These are phyloP conservation scores for Aspergillus viridinutans DNA, from an alignment of 2,329 filamentous ascomycete species.

Conservation along the genomic window DNA sequence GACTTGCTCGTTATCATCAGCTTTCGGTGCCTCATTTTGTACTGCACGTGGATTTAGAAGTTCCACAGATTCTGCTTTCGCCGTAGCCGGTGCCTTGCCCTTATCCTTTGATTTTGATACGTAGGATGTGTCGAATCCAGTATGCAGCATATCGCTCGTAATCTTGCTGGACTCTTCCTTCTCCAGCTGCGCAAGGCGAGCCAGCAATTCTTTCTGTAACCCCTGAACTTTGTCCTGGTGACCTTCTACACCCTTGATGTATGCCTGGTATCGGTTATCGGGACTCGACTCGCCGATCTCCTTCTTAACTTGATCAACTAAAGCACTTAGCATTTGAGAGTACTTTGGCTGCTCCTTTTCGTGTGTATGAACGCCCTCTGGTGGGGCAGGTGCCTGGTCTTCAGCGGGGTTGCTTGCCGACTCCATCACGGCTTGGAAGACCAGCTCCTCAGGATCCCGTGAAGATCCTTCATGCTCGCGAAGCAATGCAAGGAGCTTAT, in stretches of 20 bases:
- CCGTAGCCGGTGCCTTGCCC: constrained; percentile 42
- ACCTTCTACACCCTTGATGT: constrained; percentile 70
- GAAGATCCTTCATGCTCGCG: constrained; percentile 67
- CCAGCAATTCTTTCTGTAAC: constrained; percentile 69
- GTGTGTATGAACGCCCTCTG: constrained; percentile 72
- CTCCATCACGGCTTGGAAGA: constrained; percentile 87
- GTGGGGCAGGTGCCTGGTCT: constrained; percentile 71
- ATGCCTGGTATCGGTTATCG: constrained; percentile 66
- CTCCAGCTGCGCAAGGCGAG: constrained; percentile 75
- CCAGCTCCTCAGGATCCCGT: constrained; percentile 68
- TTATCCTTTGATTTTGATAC: constrained; percentile 59
- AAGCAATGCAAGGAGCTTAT: constrained; percentile 68
- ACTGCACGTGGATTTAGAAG: constrained; percentile 65
- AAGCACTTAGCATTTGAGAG: constrained; percentile 96
- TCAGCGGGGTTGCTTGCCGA: constrained; percentile 65
- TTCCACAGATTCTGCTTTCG: constrained; percentile 53
- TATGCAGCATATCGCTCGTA: constrained; percentile 83
- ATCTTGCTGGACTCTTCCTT: constrained; percentile 85
- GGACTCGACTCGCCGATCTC: constrained; percentile 70
- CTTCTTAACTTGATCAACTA: constrained; percentile 90
- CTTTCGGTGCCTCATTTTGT: constrained; percentile 46
- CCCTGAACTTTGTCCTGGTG: constrained; percentile 74
- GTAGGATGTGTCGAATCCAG: constrained; percentile 83
- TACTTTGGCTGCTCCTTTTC: constrained; percentile 76
- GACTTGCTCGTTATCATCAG: constrained; percentile 48